Percentiles rank a stretch among this genome's conserved stretches.
These are phyloP conservation scores for Bromus sterilis DNA, from an alignment of 176 grass and related monocot species.

Conservation along the genomic window DNA sequence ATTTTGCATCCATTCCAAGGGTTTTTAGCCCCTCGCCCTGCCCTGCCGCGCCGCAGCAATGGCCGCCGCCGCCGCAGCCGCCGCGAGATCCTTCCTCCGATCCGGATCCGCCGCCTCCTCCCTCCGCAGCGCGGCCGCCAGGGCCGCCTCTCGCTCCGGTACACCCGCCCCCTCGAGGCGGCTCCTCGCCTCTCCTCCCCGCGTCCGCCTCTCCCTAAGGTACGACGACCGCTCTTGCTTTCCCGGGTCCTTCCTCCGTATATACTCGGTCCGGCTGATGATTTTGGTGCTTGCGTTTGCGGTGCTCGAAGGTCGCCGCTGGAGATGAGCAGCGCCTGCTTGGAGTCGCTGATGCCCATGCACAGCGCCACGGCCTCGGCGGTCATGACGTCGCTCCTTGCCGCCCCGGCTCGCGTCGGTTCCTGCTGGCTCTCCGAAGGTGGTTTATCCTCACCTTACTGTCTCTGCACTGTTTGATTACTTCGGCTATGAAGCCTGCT, in stretches of 20 bases:
- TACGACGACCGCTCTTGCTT: neutral
- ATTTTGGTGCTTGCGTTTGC: neutral
- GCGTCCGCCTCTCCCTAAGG: conserved; percentile 40
- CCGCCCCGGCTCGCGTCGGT: conserved; percentile 39
- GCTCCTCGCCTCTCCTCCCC: conserved; percentile 9
- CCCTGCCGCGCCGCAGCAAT: conserved; percentile 25
- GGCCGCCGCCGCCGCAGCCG: conserved; percentile 31
- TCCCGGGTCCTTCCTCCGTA: neutral
- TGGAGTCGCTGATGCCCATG: conserved; percentile 84
- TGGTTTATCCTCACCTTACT: neutral
- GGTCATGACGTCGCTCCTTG: conserved; percentile 83
- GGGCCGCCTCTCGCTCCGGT: conserved; percentile 23
- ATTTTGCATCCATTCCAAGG: neutral
- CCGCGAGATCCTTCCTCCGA: conserved; percentile 64
- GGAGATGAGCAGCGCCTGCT: conserved; percentile 71
- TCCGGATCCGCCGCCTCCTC: conserved; percentile 33
- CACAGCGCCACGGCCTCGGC: conserved; percentile 86
- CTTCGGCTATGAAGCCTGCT: neutral
- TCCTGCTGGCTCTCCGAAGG: conserved; percentile 77
- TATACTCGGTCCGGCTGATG: neutral
- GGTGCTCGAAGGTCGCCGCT: conserved; percentile 53
- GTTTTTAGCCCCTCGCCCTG: conserved; percentile 23
- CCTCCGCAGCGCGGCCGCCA: conserved; percentile 26
- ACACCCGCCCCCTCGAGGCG: conserved; percentile 23
- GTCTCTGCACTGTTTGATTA: neutral